Evolutionary conservation across 1,284 basidiomycete genomes (phyloP).

Genomic region (Limonomyces culmigenus): DNA sequence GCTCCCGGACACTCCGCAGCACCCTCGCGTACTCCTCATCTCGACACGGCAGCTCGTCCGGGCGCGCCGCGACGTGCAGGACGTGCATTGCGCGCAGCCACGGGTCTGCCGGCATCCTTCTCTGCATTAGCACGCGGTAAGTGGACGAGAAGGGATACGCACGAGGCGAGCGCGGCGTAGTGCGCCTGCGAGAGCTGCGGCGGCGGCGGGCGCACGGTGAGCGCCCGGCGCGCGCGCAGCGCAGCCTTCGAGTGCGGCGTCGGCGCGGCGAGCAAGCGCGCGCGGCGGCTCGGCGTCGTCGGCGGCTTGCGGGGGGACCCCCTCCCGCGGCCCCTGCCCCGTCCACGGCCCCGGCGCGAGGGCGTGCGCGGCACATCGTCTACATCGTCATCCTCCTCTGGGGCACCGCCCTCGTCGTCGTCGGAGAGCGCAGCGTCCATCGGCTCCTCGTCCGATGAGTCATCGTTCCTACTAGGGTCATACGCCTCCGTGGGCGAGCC

Average conservation of each 20-base stretch:
- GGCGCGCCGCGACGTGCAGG: conserved; percentile 86
- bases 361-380: conserved; percentile 10
- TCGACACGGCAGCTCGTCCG: conserved; percentile 80
- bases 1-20: conserved; percentile 63
- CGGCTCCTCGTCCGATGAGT: conserved; percentile 1
- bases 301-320: conserved; percentile 9
- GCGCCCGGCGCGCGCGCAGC: conserved; percentile 22
- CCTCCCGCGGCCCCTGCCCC: too few relatives aligned
- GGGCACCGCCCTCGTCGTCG: conserved; percentile 4
- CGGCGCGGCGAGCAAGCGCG: conserved; percentile 27
- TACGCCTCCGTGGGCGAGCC: neutral
- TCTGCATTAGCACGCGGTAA: conserved; percentile 2
- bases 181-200: conserved; percentile 15
- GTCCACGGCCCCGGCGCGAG: conserved; percentile 11
- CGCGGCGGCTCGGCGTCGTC: conserved; percentile 14
- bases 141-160: neutral
- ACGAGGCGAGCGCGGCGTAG: conserved; percentile 4
- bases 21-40: conserved; percentile 78
- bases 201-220: conserved; percentile 19
- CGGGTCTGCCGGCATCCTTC: conserved; percentile 47
- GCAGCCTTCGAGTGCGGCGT: conserved; percentile 56
- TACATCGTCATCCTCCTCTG: conserved; percentile 7
- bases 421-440: too few relatives aligned
- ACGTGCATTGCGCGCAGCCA: conserved; percentile 78
- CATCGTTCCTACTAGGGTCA: neutral